Conservation (phyloP, 139 green algal species). For the Chlorella sp. region DNA sequence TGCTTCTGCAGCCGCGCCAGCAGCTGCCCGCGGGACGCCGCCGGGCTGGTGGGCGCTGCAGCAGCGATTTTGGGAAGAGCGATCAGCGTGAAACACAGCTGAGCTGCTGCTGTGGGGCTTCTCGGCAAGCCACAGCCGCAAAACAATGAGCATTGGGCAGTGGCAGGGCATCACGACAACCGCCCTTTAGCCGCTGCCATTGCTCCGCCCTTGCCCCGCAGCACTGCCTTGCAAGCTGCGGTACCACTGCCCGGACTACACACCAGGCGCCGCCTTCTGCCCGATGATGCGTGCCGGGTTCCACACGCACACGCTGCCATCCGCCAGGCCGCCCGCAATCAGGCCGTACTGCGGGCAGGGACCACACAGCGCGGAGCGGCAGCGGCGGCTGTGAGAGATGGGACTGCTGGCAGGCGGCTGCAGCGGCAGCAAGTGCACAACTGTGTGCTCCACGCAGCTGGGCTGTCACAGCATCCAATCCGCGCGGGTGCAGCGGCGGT, state of each 20-base stretch:
- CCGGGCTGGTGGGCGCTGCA: conserved; percentile 32
- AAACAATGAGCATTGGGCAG: too few species aligned
- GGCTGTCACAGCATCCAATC: too few species aligned
- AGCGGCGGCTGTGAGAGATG: background rate
- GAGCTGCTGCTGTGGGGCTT: too few species aligned
- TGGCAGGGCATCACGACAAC: too few species aligned
- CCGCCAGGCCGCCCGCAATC: conserved; percentile 92
- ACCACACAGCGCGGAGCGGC: background rate
- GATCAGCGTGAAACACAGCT: too few species aligned
- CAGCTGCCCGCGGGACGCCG: conserved; percentile 48
- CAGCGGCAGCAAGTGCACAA: background rate
- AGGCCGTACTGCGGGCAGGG: conserved; percentile 79
- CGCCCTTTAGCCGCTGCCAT: too few species aligned
- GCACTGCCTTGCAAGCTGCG: too few species aligned
- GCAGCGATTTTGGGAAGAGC: too few species aligned
- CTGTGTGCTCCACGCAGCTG: background rate
- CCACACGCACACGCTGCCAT: conserved; percentile 94
- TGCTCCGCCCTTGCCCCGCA: too few species aligned
- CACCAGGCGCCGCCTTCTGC: conserved; percentile 29
- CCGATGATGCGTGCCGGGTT: conserved; percentile 85
- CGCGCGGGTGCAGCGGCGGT: too few species aligned
- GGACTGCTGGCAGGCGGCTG: background rate
- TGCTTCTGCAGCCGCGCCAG: conserved; percentile 89
- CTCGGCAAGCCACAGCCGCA: too few species aligned
- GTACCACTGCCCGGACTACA: too few species aligned